Percentiles rank a stretch among this genome's conserved stretches.
phyloP scores from a whole-genome alignment of 495 filamentous ascomycete genomes.

The Daldinia bambusicola region DNA sequence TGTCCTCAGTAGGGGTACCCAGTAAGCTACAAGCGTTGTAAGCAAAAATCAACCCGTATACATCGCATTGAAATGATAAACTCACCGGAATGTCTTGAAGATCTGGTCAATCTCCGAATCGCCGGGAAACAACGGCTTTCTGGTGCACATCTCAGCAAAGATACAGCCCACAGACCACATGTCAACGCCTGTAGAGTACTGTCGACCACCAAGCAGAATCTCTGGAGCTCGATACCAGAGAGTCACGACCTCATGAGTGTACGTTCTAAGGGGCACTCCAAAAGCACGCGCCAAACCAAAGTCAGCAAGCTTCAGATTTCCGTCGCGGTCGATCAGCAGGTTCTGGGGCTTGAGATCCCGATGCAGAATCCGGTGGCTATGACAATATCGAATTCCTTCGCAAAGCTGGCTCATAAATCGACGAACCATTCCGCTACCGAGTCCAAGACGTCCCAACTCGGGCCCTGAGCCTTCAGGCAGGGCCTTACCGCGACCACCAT shows the following conservation, averaged over 20 bases:
- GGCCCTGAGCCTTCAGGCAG: conserved; percentile 80
- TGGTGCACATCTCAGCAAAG: conserved; percentile 99
- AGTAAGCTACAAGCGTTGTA: conserved; percentile 68
- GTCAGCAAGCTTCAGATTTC: conserved; percentile 96
- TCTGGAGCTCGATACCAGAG: conserved; percentile 99
- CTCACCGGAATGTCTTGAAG: conserved; percentile 98
- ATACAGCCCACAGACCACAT: conserved; percentile 99
- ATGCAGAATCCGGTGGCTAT: conserved; percentile 93
- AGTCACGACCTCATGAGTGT: conserved; percentile 98
- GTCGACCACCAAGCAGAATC: conserved; percentile 94
- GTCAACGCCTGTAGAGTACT: conserved; percentile 98
- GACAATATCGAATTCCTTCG: conserved; percentile 92
- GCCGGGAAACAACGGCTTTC: conserved; percentile 95
- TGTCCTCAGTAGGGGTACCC: conserved; percentile 87
- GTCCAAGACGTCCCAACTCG: conserved; percentile 74
- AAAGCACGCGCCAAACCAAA: conserved; percentile 97
- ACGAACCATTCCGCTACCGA: conserved; percentile 92
- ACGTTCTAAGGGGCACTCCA: conserved; percentile 93
- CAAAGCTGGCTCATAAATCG: conserved; percentile 97
- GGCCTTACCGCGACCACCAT: conserved; percentile 89
- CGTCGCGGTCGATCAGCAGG: conserved; percentile 90
- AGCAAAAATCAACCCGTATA: conserved; percentile 3
- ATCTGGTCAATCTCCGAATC: conserved; percentile 99
- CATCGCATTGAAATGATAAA: conserved; percentile 7
- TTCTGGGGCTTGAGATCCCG: conserved; percentile 99